Conservation (phyloP, 179 eudicot genomes). For the Corrigiola litoralis region DNA sequence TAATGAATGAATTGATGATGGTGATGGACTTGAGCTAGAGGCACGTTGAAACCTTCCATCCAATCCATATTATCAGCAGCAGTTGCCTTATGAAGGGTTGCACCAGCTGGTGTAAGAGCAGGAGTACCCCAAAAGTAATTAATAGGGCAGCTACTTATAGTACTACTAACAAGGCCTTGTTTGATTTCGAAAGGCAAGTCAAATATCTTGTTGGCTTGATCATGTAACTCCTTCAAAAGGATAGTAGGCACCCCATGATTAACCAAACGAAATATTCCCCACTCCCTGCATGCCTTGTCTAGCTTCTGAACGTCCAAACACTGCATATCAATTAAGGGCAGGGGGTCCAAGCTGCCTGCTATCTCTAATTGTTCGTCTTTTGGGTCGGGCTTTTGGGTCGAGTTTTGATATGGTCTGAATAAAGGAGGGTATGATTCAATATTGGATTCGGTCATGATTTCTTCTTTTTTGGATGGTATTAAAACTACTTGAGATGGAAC, state of each 20-base stretch:
- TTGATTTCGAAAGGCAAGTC: constrained; percentile 43
- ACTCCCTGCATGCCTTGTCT: constrained; percentile 40
- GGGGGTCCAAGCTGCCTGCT: background rate
- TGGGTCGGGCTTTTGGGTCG: constrained; percentile 6
- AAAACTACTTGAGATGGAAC: background rate
- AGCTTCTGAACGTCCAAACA: constrained; percentile 24
- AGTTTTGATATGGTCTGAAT: constrained; percentile 12
- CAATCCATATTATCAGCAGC: constrained; percentile 36
- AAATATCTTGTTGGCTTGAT: constrained; percentile 35
- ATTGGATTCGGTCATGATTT: constrained; percentile 14
- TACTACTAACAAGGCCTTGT: constrained; percentile 18
- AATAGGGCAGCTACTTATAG: constrained; percentile 30
- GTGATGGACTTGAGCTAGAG: constrained; percentile 22
- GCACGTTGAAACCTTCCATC: constrained; percentile 59
- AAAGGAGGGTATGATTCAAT: constrained; percentile 35
- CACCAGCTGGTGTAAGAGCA: constrained; percentile 43
- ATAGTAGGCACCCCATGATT: constrained; percentile 68
- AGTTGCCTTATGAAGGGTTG: constrained; percentile 18
- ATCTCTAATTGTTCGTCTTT: background rate
- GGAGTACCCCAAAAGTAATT: constrained; percentile 76
- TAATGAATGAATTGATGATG: constrained; percentile 9
- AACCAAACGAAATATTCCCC: constrained; percentile 68
- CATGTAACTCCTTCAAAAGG: constrained; percentile 32
- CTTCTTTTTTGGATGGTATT: background rate
- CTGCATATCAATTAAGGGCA: constrained; percentile 50